Conservation (phyloP, 345 rosid species). For the Eucalyptus rudis region DNA sequence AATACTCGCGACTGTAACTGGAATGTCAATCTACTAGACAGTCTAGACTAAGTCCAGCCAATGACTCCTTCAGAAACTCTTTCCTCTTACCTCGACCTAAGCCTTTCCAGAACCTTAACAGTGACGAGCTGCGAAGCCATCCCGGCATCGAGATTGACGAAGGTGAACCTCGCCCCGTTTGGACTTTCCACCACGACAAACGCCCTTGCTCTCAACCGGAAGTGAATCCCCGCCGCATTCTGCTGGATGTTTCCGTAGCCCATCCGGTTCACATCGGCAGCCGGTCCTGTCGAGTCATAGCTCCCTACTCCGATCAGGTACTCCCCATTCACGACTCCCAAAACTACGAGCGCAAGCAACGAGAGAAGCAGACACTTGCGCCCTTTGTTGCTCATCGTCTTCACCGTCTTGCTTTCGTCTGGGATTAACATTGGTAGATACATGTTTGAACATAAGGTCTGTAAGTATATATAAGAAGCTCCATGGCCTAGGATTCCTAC, state of each 20-base stretch:
- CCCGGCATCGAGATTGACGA: conserved; percentile 47
- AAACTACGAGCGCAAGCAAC: background rate
- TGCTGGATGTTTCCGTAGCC: conserved; percentile 49
- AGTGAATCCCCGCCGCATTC: conserved; percentile 39
- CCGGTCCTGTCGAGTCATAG: conserved; percentile 57
- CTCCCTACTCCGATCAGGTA: conserved; percentile 52
- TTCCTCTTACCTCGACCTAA: background rate
- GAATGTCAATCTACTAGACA: background rate
- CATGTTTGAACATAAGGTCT: background rate
- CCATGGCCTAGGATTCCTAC: background rate
- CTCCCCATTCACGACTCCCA: background rate
- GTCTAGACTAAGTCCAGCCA: background rate
- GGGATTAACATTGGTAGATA: background rate
- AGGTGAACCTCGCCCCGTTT: conserved; percentile 32
- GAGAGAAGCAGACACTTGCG: background rate
- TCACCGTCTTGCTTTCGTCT: background rate
- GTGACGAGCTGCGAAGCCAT: conserved; percentile 63
- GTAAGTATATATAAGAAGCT: background rate
- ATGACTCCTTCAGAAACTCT: background rate
- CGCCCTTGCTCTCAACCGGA: conserved; percentile 39
- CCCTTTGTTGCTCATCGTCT: background rate
- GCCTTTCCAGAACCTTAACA: conserved; percentile 22
- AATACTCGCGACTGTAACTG: background rate
- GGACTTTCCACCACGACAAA: conserved; percentile 33
- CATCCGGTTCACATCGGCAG: conserved; percentile 49